These are phyloP conservation scores for Tulasnella sp. DNA, from an alignment of 768 basidiomycete species.

Conservation along the genomic window DNA sequence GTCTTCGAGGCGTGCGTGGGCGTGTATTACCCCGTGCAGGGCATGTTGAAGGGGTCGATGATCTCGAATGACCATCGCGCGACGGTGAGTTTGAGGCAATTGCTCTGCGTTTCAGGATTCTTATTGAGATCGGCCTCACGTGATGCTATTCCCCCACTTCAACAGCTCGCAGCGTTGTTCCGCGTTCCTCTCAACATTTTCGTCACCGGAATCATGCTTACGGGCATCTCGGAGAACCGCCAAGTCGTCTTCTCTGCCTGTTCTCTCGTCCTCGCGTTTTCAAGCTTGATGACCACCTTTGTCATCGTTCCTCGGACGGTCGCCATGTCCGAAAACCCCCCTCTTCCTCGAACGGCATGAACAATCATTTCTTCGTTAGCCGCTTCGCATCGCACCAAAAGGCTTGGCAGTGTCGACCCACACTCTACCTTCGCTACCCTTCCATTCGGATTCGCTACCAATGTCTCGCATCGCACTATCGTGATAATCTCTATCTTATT, in stretches of 20 bases:
- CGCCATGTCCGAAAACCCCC: not conserved
- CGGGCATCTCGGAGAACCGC: constrained; percentile 55
- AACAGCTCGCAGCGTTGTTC: constrained; percentile 55
- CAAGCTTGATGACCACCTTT: constrained; percentile 45
- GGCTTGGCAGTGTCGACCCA: not conserved
- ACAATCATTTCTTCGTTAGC: not conserved
- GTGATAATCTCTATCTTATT: not conserved
- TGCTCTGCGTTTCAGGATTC: not conserved
- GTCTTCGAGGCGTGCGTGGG: constrained; percentile 66
- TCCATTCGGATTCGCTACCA: not conserved
- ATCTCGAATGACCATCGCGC: constrained; percentile 64
- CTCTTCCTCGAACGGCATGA: not conserved
- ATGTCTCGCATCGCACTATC: not conserved
- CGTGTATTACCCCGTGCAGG: constrained; percentile 70
- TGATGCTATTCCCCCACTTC: not conserved
- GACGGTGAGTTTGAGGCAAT: constrained; percentile 37
- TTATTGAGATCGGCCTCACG: not conserved
- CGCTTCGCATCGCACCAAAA: not conserved
- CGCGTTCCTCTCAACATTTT: constrained; percentile 66
- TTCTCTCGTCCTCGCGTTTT: constrained; percentile 43
- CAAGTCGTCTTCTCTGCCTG: constrained; percentile 47
- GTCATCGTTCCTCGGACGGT: constrained; percentile 25
- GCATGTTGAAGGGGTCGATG: constrained; percentile 54
- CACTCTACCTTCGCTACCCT: not conserved
- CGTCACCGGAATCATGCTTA: constrained; percentile 56